Percentiles rank a stretch among this genome's conserved stretches.
Evolutionary conservation across 2,329 filamentous ascomycete genomes (phyloP).

Genomic region (Pseudogymnoascus sp.): DNA sequence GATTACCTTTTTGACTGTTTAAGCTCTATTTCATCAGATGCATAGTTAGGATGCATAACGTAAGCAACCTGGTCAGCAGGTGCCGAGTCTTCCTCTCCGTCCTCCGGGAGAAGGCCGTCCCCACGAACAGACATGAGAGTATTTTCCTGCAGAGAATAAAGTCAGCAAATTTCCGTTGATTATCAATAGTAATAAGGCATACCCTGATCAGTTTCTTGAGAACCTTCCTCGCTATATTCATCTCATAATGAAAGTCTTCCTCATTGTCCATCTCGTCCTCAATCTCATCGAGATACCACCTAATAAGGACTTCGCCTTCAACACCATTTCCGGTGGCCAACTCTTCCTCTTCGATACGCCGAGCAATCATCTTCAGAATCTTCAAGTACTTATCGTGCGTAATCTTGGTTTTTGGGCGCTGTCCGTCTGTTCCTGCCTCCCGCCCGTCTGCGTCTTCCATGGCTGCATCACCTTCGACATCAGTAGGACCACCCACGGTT

Average conservation of each 20-base stretch:
- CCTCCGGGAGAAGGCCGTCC: constrained; percentile 43
- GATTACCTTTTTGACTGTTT: constrained; percentile 7
- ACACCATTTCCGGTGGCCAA: constrained; percentile 68
- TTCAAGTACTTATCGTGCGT: constrained; percentile 91
- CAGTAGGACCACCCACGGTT: constrained; percentile 37
- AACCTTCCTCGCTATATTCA: constrained; percentile 69
- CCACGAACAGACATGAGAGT: constrained; percentile 74
- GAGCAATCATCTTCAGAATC: constrained; percentile 80
- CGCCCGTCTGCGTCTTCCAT: constrained; percentile 37
- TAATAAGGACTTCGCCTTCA: constrained; percentile 67
- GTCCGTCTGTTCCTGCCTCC: constrained; percentile 39
- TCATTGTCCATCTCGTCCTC: constrained; percentile 74
- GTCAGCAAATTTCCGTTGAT: constrained; percentile 46
- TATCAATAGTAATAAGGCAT: constrained; percentile 28
- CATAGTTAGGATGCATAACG: constrained; percentile 89
- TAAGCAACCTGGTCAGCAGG: constrained; percentile 55
- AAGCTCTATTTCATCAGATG: constrained; percentile 49
- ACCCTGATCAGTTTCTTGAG: constrained; percentile 95
- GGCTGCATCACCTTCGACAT: constrained; percentile 40
- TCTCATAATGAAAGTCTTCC: constrained; percentile 72
- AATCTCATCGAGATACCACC: constrained; percentile 89
- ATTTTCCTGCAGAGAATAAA: constrained; percentile 52
- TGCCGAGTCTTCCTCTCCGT: constrained; percentile 37
- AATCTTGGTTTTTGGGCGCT: constrained; percentile 66
- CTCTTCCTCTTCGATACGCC: constrained; percentile 78